These are phyloP conservation scores for Daldinia grandis DNA, from an alignment of 495 filamentous ascomycete species.

Conservation along the genomic window DNA sequence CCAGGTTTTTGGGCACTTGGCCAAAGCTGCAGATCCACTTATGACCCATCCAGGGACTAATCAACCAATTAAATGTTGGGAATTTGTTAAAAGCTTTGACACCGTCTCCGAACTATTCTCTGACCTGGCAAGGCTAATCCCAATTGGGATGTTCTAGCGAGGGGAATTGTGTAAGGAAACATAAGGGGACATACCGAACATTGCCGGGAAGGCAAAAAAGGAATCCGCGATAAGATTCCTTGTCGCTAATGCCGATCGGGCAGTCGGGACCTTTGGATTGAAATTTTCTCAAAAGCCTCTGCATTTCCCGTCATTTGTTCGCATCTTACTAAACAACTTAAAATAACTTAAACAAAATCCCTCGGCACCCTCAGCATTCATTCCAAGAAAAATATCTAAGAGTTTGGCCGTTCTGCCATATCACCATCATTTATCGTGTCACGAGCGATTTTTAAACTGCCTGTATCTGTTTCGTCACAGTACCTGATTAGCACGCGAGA, in stretches of 20 bases:
- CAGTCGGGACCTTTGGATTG: slow-evolving; percentile 5
- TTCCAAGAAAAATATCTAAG: neutral
- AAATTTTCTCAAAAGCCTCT: slow-evolving; percentile 32
- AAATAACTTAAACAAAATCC: slow-evolving; percentile 10
- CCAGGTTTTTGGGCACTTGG: slow-evolving; percentile 35
- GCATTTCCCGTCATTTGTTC: slow-evolving; percentile 17
- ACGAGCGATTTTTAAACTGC: slow-evolving; percentile 13
- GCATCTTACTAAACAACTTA: slow-evolving; percentile 19
- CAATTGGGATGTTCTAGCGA: slow-evolving; percentile 15
- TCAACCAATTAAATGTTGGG: slow-evolving; percentile 12
- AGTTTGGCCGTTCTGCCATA: slow-evolving; percentile 11
- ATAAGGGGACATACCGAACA: slow-evolving; percentile 20
- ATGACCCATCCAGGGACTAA: neutral
- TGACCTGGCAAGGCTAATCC: slow-evolving; percentile 21
- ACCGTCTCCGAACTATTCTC: slow-evolving; percentile 42
- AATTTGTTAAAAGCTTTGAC: slow-evolving; percentile 17
- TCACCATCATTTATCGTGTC: slow-evolving; percentile 24
- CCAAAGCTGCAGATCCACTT: slow-evolving; percentile 26
- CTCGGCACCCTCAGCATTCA: slow-evolving; percentile 12
- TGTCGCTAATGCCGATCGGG: slow-evolving; percentile 34
- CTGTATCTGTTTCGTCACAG: slow-evolving; percentile 4
- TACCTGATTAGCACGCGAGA: slow-evolving; percentile 2
- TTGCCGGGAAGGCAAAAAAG: slow-evolving; percentile 29
- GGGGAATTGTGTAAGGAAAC: slow-evolving; percentile 8
- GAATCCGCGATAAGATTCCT: slow-evolving; percentile 28